Evolutionary conservation across 345 rosid species (phyloP), one percentile per base, ranked within the genome.

Genomic region (Linum trigynum): DNA sequence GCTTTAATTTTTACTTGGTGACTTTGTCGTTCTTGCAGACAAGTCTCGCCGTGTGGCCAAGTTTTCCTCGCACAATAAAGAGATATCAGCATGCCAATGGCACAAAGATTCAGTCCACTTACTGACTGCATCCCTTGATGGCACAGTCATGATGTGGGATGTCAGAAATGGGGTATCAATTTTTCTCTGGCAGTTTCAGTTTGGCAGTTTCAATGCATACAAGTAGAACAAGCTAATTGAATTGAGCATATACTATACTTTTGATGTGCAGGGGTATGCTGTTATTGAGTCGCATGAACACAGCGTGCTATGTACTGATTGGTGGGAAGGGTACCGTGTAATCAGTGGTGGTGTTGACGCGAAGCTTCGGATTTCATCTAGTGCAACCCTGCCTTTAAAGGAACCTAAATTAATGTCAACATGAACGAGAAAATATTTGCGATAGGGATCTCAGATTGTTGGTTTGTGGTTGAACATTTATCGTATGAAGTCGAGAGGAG

Each of bases 111-210:
- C 81, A 84, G 80, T 83, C 74, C 99, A 95, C 77, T 81, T 91
- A 61, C 86, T 95, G 48, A 81, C 99, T 11, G 87, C 97, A 57
- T 91, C 96, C n/a, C 87, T 87, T 73, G 99, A 95, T 67, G 99
- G 99, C 75, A 91, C 89, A 84, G 82, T 95, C 67, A 95, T 91
- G 97, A 72, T 91, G 65, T 95, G 99, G 99, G 99, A 91, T 85
- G 80, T 91, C 17, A 89, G 99, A 80, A 95, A 97, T 55, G 97
- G 95, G 78, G 99, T 95, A 87, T 61, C 55, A 60, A 69, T 63
- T 62, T 51, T 15, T 40, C 37, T 65, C 56, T 39, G 53, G 69
- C 45, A 65, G 38, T 38, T 23, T 40, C 10, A 41, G 14, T 10
- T 50, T 12, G 35, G 36, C 36, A n/a, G 38, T 55, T 38, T 37